Evolutionary conservation across 2,329 filamentous ascomycete species (phyloP).

Genomic region (Apiospora marii): DNA sequence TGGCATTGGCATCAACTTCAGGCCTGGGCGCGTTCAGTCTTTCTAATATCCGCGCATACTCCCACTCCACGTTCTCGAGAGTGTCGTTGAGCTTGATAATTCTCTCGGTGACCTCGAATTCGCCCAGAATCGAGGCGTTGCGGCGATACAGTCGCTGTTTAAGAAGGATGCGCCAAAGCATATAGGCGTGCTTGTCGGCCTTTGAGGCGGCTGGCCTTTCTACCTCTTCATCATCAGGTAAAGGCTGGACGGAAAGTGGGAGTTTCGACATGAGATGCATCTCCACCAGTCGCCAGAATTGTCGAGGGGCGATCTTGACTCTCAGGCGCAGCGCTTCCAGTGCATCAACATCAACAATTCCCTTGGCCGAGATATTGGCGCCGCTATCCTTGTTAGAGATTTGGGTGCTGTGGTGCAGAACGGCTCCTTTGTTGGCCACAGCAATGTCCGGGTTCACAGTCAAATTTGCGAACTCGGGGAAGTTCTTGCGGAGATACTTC

Average conservation of each 20-base stretch:
- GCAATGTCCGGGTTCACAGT: constrained; percentile 60
- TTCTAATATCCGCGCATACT: constrained; percentile 72
- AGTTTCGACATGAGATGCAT: constrained; percentile 75
- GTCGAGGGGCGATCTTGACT: constrained; percentile 77
- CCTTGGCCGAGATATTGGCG: constrained; percentile 41
- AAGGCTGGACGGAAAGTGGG: constrained; percentile 62
- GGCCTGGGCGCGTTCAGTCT: constrained; percentile 35
- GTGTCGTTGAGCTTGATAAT: constrained; percentile 77
- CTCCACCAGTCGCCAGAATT: constrained; percentile 78
- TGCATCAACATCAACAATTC: constrained; percentile 64
- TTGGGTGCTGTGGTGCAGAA: constrained; percentile 39
- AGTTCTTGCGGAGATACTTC: constrained; percentile 63
- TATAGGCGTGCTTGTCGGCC: constrained; percentile 68
- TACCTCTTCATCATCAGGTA: constrained; percentile 42
- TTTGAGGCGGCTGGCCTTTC: constrained; percentile 50
- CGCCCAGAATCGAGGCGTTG: constrained; percentile 74
- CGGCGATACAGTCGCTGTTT: constrained; percentile 80
- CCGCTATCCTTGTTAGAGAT: constrained; percentile 35
- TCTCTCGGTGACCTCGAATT: constrained; percentile 73
- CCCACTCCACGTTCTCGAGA: constrained; percentile 71
- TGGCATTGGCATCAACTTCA: constrained; percentile 24
- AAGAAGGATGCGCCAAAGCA: constrained; percentile 76
- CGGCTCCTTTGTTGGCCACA: constrained; percentile 56
- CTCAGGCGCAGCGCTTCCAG: constrained; percentile 65
- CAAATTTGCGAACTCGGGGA: constrained; percentile 65